phyloP scores from a whole-genome alignment of 768 basidiomycete species.

The Favolaschia claudopus region DNA sequence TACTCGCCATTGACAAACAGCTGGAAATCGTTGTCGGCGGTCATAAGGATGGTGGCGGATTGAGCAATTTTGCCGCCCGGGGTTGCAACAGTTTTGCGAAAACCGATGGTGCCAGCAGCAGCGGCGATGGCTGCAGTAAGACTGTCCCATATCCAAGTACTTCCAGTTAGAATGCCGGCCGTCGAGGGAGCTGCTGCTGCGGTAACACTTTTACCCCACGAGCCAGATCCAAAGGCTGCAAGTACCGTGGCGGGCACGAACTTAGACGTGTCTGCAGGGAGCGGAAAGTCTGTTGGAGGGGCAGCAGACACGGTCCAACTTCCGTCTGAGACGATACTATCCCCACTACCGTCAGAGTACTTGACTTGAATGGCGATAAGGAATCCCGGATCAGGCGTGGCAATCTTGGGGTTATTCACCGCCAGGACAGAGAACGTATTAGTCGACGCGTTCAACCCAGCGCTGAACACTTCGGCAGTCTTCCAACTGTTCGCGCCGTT shows the following conservation, averaged over 20 bases:
- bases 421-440: slow-evolving; percentile 10
- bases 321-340: slow-evolving; percentile 10
- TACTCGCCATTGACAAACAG: slow-evolving; percentile 13
- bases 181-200: background rate
- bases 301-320: slow-evolving; percentile 5
- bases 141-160: slow-evolving; percentile 17
- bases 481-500: slow-evolving; percentile 7
- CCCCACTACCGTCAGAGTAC: slow-evolving; percentile 10
- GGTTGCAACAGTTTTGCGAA: slow-evolving; percentile 16
- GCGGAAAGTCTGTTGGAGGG: slow-evolving; percentile 12
- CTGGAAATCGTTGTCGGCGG: slow-evolving; percentile 15
- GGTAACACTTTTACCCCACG: slow-evolving; percentile 9
- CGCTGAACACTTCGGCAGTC: slow-evolving; percentile 3
- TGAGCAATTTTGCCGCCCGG: slow-evolving; percentile 12
- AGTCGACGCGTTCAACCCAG: background rate
- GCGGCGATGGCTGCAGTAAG: slow-evolving; percentile 1
- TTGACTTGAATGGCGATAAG: slow-evolving; percentile 8
- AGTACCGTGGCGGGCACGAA: background rate
- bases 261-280: background rate
- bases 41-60: background rate
- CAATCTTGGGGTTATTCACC: slow-evolving; percentile 3
- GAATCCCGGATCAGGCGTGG: slow-evolving; percentile 3
- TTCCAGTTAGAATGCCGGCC: background rate
- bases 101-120: slow-evolving; percentile 9
- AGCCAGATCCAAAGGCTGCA: slow-evolving; percentile 1